Evolutionary conservation across 352 stramenopile species (phyloP).

Genomic region (Pythium sukuiense): DNA sequence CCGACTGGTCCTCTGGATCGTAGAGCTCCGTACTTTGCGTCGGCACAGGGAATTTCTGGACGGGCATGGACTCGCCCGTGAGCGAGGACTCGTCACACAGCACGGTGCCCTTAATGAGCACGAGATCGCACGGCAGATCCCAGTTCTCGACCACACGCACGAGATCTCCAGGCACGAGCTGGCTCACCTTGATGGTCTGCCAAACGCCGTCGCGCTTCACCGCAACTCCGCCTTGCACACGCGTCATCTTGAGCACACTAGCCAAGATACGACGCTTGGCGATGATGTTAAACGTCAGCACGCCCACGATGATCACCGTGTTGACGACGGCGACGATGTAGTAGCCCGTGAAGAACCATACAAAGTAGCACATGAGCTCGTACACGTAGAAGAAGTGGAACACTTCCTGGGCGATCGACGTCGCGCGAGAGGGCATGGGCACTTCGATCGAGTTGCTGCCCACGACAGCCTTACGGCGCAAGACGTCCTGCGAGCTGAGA

Average conservation of each 20-base stretch:
- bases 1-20: conserved; percentile 38
- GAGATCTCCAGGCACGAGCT: conserved; percentile 70
- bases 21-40: conserved; percentile 55
- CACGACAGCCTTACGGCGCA: conserved; percentile 46
- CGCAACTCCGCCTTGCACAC: conserved; percentile 62
- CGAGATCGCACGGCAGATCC: conserved; percentile 69
- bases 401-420: conserved; percentile 60
- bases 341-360: conserved; percentile 77
- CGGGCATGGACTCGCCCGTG: conserved; percentile 84
- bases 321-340: conserved; percentile 59
- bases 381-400: conserved; percentile 81
- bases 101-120: conserved; percentile 63
- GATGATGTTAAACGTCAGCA: conserved; percentile 59
- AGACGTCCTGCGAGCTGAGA: conserved; percentile 39
- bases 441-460: conserved; percentile 67
- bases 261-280: conserved; percentile 57
- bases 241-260: conserved; percentile 65
- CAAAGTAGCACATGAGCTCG: conserved; percentile 86
- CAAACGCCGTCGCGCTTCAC: conserved; percentile 63
- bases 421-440: conserved; percentile 52
- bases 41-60: conserved; percentile 79
- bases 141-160: conserved; percentile 65
- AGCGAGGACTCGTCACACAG: conserved; percentile 79
- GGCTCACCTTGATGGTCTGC: conserved; percentile 45
- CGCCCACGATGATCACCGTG: conserved; percentile 57